Evolutionary conservation across 108 stramenopile genomes (phyloP).

Genomic region (Conticribra guillardii): DNA sequence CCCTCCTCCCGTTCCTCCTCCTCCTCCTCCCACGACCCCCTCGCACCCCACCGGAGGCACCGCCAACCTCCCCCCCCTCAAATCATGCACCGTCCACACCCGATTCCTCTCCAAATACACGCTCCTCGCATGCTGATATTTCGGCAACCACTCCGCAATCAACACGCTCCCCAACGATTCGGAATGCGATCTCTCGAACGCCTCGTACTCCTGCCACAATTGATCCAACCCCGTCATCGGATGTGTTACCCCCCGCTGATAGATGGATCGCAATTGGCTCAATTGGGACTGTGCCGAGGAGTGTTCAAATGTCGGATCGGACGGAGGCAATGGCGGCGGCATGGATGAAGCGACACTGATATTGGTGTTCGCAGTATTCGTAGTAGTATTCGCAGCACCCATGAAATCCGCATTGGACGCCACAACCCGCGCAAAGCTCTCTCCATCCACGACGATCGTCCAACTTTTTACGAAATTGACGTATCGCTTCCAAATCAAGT

Average conservation of each 20-base stretch:
- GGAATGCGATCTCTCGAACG: slow-evolving; percentile 77
- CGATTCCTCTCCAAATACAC: slow-evolving; percentile 85
- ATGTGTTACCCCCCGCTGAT: slow-evolving; percentile 77
- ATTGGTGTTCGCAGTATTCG: neutral
- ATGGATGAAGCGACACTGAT: neutral
- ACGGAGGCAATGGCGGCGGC: slow-evolving; percentile 25
- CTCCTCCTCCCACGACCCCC: slow-evolving; percentile 15
- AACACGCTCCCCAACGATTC: slow-evolving; percentile 79
- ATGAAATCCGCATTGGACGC: neutral
- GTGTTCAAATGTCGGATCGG: slow-evolving; percentile 45
- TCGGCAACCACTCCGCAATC: slow-evolving; percentile 72
- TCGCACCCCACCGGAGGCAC: slow-evolving; percentile 64
- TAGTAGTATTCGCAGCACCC: neutral
- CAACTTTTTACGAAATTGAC: slow-evolving; percentile 69
- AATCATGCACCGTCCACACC: slow-evolving; percentile 57
- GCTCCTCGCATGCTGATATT: slow-evolving; percentile 87
- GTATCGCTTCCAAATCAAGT: slow-evolving; percentile 80
- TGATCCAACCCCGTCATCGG: slow-evolving; percentile 88
- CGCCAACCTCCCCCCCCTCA: slow-evolving; percentile 65
- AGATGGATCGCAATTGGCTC: slow-evolving; percentile 65
- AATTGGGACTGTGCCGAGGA: slow-evolving; percentile 66
- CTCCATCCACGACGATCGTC: slow-evolving; percentile 23
- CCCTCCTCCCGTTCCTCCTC: neutral
- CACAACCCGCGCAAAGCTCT: neutral
- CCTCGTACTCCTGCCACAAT: slow-evolving; percentile 88